A percentile compares a stretch with the other conserved stretches of the same genome.
Conservation (phyloP, 129 eudicot species). For the Chrysanthemum seticuspe region DNA sequence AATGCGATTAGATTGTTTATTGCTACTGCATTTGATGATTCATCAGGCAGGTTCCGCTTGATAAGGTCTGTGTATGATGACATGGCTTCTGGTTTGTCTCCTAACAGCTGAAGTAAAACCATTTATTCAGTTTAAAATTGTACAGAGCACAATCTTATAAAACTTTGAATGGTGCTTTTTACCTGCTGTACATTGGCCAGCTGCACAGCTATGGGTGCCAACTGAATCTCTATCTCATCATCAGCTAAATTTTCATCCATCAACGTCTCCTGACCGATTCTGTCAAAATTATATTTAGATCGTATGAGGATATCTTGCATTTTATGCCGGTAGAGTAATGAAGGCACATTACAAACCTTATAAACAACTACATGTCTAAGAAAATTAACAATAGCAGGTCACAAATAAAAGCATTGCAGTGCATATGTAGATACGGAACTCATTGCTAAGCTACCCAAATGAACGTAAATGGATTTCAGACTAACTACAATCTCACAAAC, state of each 20-base stretch:
- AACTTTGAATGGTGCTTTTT: neutral
- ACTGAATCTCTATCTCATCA: slow-evolving; percentile 73
- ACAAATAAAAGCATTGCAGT: neutral
- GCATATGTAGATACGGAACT: too few relatives aligned
- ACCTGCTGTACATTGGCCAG: slow-evolving; percentile 95
- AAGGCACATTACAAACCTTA: slow-evolving; percentile 10
- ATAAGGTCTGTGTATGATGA: slow-evolving; percentile 57
- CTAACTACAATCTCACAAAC: too few relatives aligned
- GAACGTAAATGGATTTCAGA: too few relatives aligned
- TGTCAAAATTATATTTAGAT: slow-evolving; percentile 35
- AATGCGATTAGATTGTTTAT: slow-evolving; percentile 68
- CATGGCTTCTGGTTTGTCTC: slow-evolving; percentile 70
- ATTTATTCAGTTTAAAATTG: neutral
- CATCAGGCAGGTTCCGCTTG: slow-evolving; percentile 60
- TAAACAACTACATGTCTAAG: neutral
- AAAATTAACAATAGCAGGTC: neutral
- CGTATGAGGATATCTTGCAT: slow-evolving; percentile 15
- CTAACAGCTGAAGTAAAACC: slow-evolving; percentile 54
- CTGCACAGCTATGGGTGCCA: slow-evolving; percentile 72
- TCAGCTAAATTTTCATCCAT: slow-evolving; percentile 84
- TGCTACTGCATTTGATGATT: slow-evolving; percentile 79
- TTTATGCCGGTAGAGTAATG: slow-evolving; percentile 1
- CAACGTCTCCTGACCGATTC: slow-evolving; percentile 84
- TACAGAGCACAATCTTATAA: neutral
- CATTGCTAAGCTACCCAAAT: too few relatives aligned